A percentile compares a stretch with the other conserved stretches of the same genome.
Conservation (phyloP, 495 filamentous ascomycete genomes). For the Talaromyces adpressus region DNA sequence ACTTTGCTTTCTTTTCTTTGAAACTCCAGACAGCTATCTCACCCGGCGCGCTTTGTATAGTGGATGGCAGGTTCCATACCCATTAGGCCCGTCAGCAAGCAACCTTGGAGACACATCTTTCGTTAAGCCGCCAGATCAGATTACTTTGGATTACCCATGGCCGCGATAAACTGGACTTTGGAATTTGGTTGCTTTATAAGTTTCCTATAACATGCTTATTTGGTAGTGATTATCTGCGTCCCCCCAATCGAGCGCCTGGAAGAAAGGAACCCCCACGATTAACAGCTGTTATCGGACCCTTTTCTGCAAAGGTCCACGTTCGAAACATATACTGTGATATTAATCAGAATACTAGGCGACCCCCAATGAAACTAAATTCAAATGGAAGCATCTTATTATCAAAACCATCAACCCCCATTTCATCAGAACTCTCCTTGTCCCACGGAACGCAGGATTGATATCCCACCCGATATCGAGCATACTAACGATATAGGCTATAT, state of each 20-base stretch:
- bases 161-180: background rate
- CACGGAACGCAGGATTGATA: background rate
- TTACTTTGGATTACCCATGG: background rate
- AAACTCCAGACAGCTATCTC: background rate
- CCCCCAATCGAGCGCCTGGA: background rate
- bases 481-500: slow-evolving; percentile 5
- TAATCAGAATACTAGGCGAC: slow-evolving; percentile 2
- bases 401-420: background rate
- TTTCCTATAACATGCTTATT: background rate
- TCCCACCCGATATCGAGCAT: background rate
- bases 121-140: background rate
- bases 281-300: background rate
- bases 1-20: background rate
- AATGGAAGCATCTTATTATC: slow-evolving; percentile 8
- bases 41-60: background rate
- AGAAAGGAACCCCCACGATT: background rate
- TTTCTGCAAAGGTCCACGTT: background rate
- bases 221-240: background rate
- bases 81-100: background rate
- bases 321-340: slow-evolving; percentile 4
- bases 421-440: background rate
- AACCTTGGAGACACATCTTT: background rate
- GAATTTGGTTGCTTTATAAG: background rate
- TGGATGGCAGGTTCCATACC: background rate
- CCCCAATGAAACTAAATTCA: background rate